phyloP scores from a whole-genome alignment of 2,329 filamentous ascomycete species.

The Fusarium tjaetaba region DNA sequence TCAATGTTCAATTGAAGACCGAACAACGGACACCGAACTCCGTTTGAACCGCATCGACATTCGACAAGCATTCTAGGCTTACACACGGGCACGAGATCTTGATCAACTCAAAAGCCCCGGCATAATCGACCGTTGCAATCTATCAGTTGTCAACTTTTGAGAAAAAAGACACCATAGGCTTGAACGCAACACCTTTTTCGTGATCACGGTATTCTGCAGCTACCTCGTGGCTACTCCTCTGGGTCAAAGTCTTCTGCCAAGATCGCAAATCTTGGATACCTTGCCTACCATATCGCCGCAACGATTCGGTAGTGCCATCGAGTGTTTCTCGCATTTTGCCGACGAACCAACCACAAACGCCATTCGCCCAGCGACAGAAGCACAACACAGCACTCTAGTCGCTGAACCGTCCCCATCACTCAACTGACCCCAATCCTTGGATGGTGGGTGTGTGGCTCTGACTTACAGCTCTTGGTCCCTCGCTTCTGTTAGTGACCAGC shows the following conservation, averaged over 20 bases:
- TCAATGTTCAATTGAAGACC: conserved; percentile 8
- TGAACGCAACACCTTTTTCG: conserved; percentile 10
- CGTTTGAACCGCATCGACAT: conserved; percentile 15
- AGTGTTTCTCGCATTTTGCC: conserved; percentile 23
- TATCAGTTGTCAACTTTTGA: conserved; percentile 18
- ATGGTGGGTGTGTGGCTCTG: conserved; percentile 42
- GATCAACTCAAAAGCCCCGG: conserved; percentile 8
- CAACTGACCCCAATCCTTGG: conserved; percentile 26
- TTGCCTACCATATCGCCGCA: conserved; percentile 15
- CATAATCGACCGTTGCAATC: conserved; percentile 8
- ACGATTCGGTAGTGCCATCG: conserved; percentile 35
- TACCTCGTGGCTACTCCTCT: conserved; percentile 16
- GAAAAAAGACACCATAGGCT: background rate
- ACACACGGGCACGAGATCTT: conserved; percentile 36
- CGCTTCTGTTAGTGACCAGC: conserved; percentile 39
- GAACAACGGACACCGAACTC: conserved; percentile 19
- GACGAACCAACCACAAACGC: conserved; percentile 35
- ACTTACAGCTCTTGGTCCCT: conserved; percentile 34
- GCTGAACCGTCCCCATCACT: conserved; percentile 30
- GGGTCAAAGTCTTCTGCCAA: conserved; percentile 14
- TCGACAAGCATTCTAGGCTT: conserved; percentile 22
- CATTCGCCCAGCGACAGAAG: conserved; percentile 20
- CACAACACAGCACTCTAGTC: conserved; percentile 17
- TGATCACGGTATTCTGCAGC: conserved; percentile 27
- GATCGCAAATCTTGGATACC: conserved; percentile 20